phyloP scores from a whole-genome alignment of 2,329 filamentous ascomycete species.

The Botrytis squamosa region DNA sequence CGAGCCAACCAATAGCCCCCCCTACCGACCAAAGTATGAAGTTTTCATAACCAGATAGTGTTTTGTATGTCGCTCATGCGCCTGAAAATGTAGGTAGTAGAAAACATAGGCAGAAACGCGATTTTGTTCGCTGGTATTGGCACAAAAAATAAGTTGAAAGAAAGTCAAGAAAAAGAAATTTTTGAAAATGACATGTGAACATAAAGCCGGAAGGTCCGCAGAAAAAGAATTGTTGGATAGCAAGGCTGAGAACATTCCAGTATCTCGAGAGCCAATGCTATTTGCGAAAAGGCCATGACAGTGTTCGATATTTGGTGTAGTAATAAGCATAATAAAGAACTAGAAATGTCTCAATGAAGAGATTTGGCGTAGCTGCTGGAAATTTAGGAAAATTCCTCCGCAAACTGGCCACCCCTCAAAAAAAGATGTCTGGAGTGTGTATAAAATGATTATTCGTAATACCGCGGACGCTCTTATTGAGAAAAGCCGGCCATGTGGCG shows the following conservation, averaged over 20 bases:
- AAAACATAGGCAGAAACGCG: slow-evolving; percentile 12
- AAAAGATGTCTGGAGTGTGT: slow-evolving; percentile 9
- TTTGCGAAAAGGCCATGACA: slow-evolving; percentile 19
- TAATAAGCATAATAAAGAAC: slow-evolving; percentile 28
- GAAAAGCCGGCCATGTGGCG: slow-evolving; percentile 13
- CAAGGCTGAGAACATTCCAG: slow-evolving; percentile 37
- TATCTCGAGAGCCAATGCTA: slow-evolving; percentile 31
- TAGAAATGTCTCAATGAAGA: slow-evolving; percentile 28
- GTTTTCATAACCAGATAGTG: slow-evolving; percentile 10
- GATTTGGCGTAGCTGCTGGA: slow-evolving; percentile 22
- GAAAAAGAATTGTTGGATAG: background rate
- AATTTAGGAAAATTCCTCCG: background rate
- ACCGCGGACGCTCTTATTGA: background rate
- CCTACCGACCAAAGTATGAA: slow-evolving; percentile 7
- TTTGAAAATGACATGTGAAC: background rate
- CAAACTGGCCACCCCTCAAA: background rate
- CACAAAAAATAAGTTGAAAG: slow-evolving; percentile 16
- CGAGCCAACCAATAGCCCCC: slow-evolving; percentile 6
- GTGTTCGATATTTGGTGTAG: slow-evolving; percentile 26
- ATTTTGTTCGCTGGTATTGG: background rate
- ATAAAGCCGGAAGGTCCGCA: slow-evolving; percentile 5
- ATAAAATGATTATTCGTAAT: slow-evolving; percentile 1
- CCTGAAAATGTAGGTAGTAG: slow-evolving; percentile 11
- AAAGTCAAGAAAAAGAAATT: slow-evolving; percentile 5
- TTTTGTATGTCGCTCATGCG: slow-evolving; percentile 8